These are phyloP conservation scores for Aspergillus ustus DNA, from an alignment of 2,329 filamentous ascomycete species.

Conservation along the genomic window DNA sequence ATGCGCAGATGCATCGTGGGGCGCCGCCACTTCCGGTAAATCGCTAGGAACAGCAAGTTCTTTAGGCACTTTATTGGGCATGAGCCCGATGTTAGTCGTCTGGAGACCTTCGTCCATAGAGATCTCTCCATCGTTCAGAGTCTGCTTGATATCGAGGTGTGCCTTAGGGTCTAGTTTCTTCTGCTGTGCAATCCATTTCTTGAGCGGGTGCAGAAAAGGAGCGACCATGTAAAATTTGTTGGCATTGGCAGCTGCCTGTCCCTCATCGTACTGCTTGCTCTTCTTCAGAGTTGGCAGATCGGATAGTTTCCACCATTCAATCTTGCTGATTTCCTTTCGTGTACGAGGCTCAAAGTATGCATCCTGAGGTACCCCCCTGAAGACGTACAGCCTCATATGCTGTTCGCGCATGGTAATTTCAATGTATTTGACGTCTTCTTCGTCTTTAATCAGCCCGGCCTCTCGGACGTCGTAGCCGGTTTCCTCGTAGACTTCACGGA, in stretches of 20 bases:
- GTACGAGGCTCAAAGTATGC: conserved; percentile 88
- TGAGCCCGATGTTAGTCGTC: conserved; percentile 24
- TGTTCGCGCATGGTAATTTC: conserved; percentile 90
- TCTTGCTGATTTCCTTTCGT: conserved; percentile 96
- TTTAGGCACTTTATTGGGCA: conserved; percentile 25
- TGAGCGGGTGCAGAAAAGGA: conserved; percentile 82
- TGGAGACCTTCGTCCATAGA: conserved; percentile 63
- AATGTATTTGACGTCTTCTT: conserved; percentile 78
- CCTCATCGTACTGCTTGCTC: conserved; percentile 68
- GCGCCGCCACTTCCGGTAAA: conserved; percentile 44
- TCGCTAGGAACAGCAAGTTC: conserved; percentile 41
- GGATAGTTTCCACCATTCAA: conserved; percentile 89
- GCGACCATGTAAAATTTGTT: conserved; percentile 99
- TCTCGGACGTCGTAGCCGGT: conserved; percentile 83
- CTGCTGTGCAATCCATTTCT: conserved; percentile 88
- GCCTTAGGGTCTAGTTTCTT: conserved; percentile 69
- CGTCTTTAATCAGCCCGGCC: conserved; percentile 75
- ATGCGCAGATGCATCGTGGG: conserved; percentile 54
- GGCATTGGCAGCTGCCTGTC: conserved; percentile 62
- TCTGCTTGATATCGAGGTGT: conserved; percentile 47
- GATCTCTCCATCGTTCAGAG: conserved; percentile 53
- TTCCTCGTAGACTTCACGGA: conserved; percentile 94
- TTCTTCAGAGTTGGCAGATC: conserved; percentile 83
- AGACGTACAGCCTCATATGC: conserved; percentile 89
- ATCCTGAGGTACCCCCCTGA: conserved; percentile 84